A percentile compares a stretch with the other conserved stretches of the same genome.
Conservation (phyloP, 2,329 filamentous ascomycete genomes). For the Davidsoniella eucalypti region DNA sequence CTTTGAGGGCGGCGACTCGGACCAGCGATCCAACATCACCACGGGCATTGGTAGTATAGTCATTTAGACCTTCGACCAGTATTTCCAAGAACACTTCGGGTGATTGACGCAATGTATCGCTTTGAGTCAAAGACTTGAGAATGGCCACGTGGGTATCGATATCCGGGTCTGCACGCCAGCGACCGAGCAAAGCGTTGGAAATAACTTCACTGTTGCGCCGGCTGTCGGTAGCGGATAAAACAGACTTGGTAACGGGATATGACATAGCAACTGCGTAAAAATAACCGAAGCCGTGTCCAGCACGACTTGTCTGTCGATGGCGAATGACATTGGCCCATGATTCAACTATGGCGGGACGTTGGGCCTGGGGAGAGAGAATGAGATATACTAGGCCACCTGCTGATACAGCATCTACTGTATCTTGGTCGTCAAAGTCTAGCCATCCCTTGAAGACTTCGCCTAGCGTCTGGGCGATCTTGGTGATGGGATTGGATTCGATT, state of each 20-base stretch:
- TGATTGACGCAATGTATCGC: constrained; percentile 27
- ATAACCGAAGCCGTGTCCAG: constrained; percentile 30
- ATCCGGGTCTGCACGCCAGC: constrained; percentile 35
- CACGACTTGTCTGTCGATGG: constrained; percentile 19
- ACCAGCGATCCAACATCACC: constrained; percentile 85
- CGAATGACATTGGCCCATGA: constrained; percentile 31
- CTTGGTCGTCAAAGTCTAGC: constrained; percentile 33
- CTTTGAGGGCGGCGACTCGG: constrained; percentile 63
- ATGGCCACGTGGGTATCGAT: constrained; percentile 39
- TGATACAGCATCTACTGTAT: constrained; percentile 32
- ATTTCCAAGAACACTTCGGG: constrained; percentile 27
- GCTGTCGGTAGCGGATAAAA: constrained; percentile 3
- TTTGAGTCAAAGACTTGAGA: constrained; percentile 35
- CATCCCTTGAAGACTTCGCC: constrained; percentile 16
- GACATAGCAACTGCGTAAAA: constrained; percentile 37
- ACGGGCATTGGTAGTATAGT: constrained; percentile 79
- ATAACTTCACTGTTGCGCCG: constrained; percentile 19
- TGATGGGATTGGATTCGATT: background rate
- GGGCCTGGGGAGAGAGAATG: constrained; percentile 23
- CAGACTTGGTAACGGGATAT: constrained; percentile 24
- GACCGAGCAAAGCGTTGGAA: constrained; percentile 29
- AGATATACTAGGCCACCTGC: constrained; percentile 34
- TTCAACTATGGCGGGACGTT: constrained; percentile 25
- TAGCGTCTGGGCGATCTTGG: background rate
- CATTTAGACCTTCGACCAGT: constrained; percentile 49